Evolutionary conservation across 768 basidiomycete genomes (phyloP).

Genomic region (Lactarius hengduanensis): DNA sequence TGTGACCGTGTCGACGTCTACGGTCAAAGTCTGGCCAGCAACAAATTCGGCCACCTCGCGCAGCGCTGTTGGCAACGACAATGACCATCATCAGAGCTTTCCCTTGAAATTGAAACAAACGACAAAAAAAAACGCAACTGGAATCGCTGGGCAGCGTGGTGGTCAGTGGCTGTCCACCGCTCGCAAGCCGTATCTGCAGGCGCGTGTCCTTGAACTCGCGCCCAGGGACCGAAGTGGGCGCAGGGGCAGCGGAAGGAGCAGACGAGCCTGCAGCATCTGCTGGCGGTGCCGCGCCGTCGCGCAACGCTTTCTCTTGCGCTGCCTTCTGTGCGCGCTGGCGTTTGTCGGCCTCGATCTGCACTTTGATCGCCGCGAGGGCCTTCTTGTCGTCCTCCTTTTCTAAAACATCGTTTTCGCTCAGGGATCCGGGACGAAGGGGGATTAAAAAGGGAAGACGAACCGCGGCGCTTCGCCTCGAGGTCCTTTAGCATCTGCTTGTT

Average conservation of each 20-base stretch:
- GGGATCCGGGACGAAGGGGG: background rate
- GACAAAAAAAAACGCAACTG: constrained; percentile 46
- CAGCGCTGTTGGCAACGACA: constrained; percentile 50
- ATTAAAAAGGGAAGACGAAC: constrained; percentile 42
- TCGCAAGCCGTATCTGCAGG: constrained; percentile 84
- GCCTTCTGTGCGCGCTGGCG: constrained; percentile 81
- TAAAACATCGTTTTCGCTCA: constrained; percentile 33
- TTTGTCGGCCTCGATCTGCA: constrained; percentile 95
- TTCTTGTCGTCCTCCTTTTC: constrained; percentile 90
- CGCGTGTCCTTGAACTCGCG: constrained; percentile 86
- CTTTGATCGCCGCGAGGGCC: constrained; percentile 83
- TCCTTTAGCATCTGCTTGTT: constrained; percentile 81
- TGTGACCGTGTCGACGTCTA: constrained; percentile 76
- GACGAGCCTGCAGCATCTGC: constrained; percentile 37
- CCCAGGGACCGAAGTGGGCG: constrained; percentile 46
- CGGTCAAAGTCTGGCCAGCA: constrained; percentile 65
- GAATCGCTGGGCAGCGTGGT: constrained; percentile 79
- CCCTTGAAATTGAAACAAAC: background rate
- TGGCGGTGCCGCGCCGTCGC: constrained; percentile 61
- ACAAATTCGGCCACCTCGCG: constrained; percentile 85
- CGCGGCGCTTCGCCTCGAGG: constrained; percentile 75
- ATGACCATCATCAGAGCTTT: constrained; percentile 9
- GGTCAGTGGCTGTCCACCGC: constrained; percentile 77
- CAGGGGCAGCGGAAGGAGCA: constrained; percentile 37
- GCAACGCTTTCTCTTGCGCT: constrained; percentile 86